Evolutionary conservation across 495 filamentous ascomycete species (phyloP), one percentile per base, ranked within the genome.

Genomic region (Xylaria grammica): DNA sequence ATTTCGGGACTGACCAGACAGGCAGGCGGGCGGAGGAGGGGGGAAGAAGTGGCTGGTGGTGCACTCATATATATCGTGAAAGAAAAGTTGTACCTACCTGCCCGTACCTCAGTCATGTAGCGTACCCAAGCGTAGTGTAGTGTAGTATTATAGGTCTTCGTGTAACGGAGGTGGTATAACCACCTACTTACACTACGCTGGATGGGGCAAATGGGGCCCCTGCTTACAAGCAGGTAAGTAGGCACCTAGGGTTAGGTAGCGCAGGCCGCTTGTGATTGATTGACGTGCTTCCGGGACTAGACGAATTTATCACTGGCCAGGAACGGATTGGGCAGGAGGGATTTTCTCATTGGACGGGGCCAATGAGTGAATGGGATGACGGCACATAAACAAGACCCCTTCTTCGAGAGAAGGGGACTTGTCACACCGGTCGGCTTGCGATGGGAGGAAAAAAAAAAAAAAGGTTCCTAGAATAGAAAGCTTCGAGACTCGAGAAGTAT

Each of bases 251-350:
- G n/a, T n/a, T n/a, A n/a, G n/a, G n/a, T n/a, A n/a, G 44, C 17
- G 44, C 44, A 48, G 44, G 20, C 44, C 11, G 34, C 11, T n/a
- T n/a, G n/a, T n/a, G n/a, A n/a, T 36, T 5, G 34, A 54, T 40
- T 40, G 53, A 15, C 51, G 51, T 42, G 34, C 34, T 56, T 22
- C 53, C 13, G 34, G 22, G 53, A 9, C 30, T 51, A 52, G 48
- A 30, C 38, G 29, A 34, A 56, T 48, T 56, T 56, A 55, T 63
- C 42, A 51, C 62, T 55, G 62, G 62, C 13, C 62, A 57, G 62
- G 45, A 51, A 50, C 46, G 27, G 49, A 49, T 63, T 57, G 53
- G 52, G 19, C 22, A 64, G 22, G 44, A 48, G 42, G 62, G 22
- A 48, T 30, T 48, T 49, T 56, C 29, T 32, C n/a, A 56, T 56